A percentile compares a stretch with the other conserved stretches of the same genome.
phyloP scores from a whole-genome alignment of 257 asterid species.

The Linderniella brevidens region DNA sequence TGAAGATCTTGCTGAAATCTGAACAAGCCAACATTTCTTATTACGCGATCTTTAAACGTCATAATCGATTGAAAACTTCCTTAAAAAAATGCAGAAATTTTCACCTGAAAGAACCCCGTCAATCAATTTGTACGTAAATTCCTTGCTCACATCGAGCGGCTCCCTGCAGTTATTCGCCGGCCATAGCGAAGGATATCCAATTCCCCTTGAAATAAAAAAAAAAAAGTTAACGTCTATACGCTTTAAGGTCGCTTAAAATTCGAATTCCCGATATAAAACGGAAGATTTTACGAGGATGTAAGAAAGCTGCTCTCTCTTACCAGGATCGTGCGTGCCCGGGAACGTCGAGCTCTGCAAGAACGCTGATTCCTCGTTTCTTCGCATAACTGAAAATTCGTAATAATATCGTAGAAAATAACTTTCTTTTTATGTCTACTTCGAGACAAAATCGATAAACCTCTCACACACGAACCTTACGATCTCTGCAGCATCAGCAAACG shows the following conservation, averaged over 20 bases:
- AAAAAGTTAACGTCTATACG: no score
- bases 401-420: no score
- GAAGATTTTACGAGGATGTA: no score
- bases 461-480: slow-evolving; percentile 51
- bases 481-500: slow-evolving; percentile 62
- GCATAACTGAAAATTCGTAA: slow-evolving; percentile 41
- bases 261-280: no score
- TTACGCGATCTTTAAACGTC: background rate
- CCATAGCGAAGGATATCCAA: slow-evolving; percentile 78
- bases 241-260: no score
- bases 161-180: slow-evolving; percentile 54
- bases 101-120: slow-evolving; percentile 82
- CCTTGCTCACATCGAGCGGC: slow-evolving; percentile 88
- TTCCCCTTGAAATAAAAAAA: slow-evolving; percentile 62
- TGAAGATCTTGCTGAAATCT: slow-evolving; percentile 94
- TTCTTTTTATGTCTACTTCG: no score
- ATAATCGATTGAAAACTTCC: background rate
- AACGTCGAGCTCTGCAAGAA: slow-evolving; percentile 83
- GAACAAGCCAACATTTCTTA: slow-evolving; percentile 12
- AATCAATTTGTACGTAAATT: slow-evolving; percentile 69
- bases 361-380: slow-evolving; percentile 58
- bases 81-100: background rate
- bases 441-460: slow-evolving; percentile 1
- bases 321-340: slow-evolving; percentile 93
- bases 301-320: slow-evolving; percentile 18